Evolutionary conservation across 2,329 filamentous ascomycete genomes (phyloP).

Genomic region (Colletotrichum sp.): DNA sequence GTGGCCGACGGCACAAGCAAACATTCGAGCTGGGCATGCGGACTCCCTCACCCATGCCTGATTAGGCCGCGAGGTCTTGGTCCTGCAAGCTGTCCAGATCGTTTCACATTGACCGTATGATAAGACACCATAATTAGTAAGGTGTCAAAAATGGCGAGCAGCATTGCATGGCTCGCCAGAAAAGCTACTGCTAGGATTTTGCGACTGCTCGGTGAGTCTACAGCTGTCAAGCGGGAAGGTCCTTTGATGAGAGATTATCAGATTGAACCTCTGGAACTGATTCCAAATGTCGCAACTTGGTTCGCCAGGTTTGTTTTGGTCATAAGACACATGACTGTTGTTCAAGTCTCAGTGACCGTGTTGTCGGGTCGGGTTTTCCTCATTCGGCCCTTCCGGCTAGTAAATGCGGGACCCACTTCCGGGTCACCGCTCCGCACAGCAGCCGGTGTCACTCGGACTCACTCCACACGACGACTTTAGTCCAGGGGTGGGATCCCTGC

Average conservation of each 20-base stretch:
- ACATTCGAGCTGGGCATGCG: not conserved
- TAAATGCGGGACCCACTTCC: not conserved
- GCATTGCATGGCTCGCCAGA: not conserved
- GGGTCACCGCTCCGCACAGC: not conserved
- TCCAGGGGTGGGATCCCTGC: not conserved
- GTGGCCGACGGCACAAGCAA: not conserved
- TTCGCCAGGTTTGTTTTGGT: not conserved
- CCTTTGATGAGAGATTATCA: not conserved
- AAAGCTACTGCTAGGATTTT: not conserved
- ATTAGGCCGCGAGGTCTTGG: fast-evolving
- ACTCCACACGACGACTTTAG: not conserved
- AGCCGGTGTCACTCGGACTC: not conserved
- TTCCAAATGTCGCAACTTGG: not conserved
- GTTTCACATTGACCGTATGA: not conserved
- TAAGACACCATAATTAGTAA: fast-evolving
- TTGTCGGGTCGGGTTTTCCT: not conserved
- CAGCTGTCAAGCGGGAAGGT: not conserved
- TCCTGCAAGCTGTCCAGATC: not conserved
- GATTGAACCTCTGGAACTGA: not conserved
- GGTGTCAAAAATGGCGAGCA: fast-evolving
- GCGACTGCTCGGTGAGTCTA: not conserved
- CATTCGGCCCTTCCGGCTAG: not conserved
- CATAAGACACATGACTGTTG: not conserved
- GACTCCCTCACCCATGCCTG: not conserved
- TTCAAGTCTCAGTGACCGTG: not conserved